Base-by-base conservation (phyloP, 2,329 filamentous ascomycete genomes). In the Aurifilum marmelostoma region DNA sequence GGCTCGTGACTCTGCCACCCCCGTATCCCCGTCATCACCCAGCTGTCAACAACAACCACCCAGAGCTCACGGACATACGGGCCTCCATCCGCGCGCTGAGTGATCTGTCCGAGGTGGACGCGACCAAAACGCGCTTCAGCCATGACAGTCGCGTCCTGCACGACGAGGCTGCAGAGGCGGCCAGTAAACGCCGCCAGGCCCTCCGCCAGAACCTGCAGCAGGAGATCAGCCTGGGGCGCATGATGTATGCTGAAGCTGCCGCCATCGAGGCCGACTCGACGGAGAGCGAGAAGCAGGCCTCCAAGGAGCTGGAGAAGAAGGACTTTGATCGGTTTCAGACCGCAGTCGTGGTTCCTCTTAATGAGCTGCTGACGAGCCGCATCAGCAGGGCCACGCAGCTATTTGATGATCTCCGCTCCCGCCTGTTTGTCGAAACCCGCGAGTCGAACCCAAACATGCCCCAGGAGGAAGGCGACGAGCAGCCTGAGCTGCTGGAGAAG, bases 21-120 rank as follows among this genome's bases (percentile, higher is more conserved):
- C 92, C 96, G 1, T 98, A 97, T 77, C 96, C 96, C 1, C 90
- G 95, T 9, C 95, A 98, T 76, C 92, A 98, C 75, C 96, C 96
- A 11, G 96, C 96, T 0, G 92, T 98, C 21, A 97, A 97, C 78
- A 99, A 98, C 76, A 97, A 89, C 74, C 96, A 99, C 76, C 96
- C 96, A 0, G 91, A 97, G 72, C 85, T 99, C n/a, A 87, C 91
- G 0, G 85, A 89, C 1, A 94, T 92, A 61, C 89, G 96, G 63
- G 89, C 85, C 3, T 86, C 89, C 0, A 91, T 97, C 27, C 88
- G 94, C 18, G 84, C 86, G 1, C 81, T 97, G 54, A 91, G 90
- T 65, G 90, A 96, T 73, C 81, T 97, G 63, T 84, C 86, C 21
- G 92, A 96, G 75, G 82, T 95, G 6, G 87, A 90, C 68, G 84